Evolutionary conservation across 2,329 filamentous ascomycete genomes (phyloP), one percentile per base, ranked within the genome.

Genomic region (Aspergillus carbonarius): DNA sequence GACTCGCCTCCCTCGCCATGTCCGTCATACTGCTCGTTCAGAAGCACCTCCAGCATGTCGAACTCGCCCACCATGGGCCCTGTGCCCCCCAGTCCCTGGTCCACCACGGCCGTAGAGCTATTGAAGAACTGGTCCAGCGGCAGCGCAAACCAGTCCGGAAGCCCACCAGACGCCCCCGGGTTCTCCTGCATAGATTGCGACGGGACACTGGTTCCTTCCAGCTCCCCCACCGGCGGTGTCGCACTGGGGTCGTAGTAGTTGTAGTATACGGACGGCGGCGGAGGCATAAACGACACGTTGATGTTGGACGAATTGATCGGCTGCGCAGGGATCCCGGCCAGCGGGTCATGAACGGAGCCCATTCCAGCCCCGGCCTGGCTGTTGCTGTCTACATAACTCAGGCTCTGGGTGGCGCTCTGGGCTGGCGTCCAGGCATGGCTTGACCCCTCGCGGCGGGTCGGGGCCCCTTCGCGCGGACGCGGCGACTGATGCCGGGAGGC

Each of bases 131-230:
- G 83, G 68, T 87, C 84, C 3, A 88, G 75, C 1, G 84, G 84
- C n/a, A 87, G 69, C 0, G 85, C 82, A 52, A 87, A 78, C 85
- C 85, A 88, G 69, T 87, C 84, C 40, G 82, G 80, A 18, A 76
- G 68, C 3, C 64, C 68, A 35, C 67, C 60, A 37, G 66, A 68
- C 30, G 65, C 66, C 50, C 68, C 67, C 46, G 69, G 63, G 44
- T 61, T 66, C 34, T 69, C 69, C 23, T 65, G 65, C 60, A 70
- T 64, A 4, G 66, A 54, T 30, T 74, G 72, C 6, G 71, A 70
- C 5, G 72, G 64, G 10, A 72, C 57, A 23, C 68, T 70, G 4
- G 69, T 60, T 6, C 68, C 62, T 9, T 74, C 72, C 42, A 73
- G 57, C 3, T 71, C 68, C n/a, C 66, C 69, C 2, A 70, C 56